Evolutionary conservation across 163 green algal genomes (phyloP), one percentile per base, ranked within the genome.

Genomic region (Scenedesmus sp.): DNA sequence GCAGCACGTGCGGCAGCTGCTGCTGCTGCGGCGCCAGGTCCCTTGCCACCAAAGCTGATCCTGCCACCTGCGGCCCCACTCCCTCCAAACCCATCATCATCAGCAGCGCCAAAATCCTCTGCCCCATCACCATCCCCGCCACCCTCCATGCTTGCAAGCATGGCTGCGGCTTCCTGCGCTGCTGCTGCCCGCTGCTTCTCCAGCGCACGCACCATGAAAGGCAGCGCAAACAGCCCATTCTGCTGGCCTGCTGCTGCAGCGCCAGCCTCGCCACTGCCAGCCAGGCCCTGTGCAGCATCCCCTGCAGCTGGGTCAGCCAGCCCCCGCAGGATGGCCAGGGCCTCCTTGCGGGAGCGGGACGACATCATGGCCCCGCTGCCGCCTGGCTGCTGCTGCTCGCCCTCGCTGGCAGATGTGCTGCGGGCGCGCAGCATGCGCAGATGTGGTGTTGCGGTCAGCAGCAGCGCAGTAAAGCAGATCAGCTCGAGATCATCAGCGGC

Each of bases 191-290:
- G 94, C 94, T 96, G 96, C 91, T 93, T 93, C 93, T 99, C 96
- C 70, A 98, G 94, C 26, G 97, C 97, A 0, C 97, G 94, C 79
- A 94, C 91, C 98, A 99, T 99, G 96, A 99, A 99, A 54, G 98
- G 98, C 86, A 99, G 95, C 13, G 94, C 94, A 83, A 99, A 98
- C 13, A 99, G 95, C 34, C 97, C 97, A 91, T 97, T 97, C 66
- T 93, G 94, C 52, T 60, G 56, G 1, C 7, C 34, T n/a, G 59
- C 62, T 12, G 26, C 88, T 7, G 76, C 60, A 2, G 6, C 66
- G 16, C 26, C 84, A n/a, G 81, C 94, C 26, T 95, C 92, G 70
- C 85, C 93, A 82, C 4, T 62, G 93, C 34, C 64, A 73, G 76
- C 86, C 23, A 62, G n/a, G 88, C 82, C 93, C 93, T 94, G 4